A percentile compares a stretch with the other conserved stretches of the same genome.
Conservation (phyloP, 352 stramenopile genomes). For the Phytophthora syringae region DNA sequence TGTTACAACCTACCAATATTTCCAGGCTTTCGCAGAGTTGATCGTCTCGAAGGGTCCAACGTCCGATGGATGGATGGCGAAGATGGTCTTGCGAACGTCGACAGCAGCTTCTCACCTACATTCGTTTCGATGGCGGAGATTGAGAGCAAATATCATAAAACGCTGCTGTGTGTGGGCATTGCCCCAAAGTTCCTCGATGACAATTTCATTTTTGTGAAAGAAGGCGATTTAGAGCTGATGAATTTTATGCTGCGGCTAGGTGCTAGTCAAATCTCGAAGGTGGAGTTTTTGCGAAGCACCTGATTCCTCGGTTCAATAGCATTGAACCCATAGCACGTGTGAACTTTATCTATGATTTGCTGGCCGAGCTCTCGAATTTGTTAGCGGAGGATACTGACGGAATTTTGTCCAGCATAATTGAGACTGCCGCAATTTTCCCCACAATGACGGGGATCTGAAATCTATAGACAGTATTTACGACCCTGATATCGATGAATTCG, state of each 20-base stretch:
- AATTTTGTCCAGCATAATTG: constrained; percentile 47
- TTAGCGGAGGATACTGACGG: constrained; percentile 51
- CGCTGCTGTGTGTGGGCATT: constrained; percentile 52
- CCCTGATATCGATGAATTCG: constrained; percentile 74
- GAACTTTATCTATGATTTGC: constrained; percentile 51
- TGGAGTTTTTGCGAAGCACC: constrained; percentile 56
- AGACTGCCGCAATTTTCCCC: constrained; percentile 65
- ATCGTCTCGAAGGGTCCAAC: no score
- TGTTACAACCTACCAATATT: constrained; percentile 63
- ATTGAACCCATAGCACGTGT: constrained; percentile 38
- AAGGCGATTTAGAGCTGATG: constrained; percentile 39
- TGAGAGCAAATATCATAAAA: constrained; percentile 14
- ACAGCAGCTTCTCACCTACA: constrained; percentile 21
- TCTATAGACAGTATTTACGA: constrained; percentile 73
- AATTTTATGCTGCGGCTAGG: constrained; percentile 44
- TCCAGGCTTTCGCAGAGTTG: constrained; percentile 47
- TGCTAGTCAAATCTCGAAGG: constrained; percentile 45
- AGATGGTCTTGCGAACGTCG: no score
- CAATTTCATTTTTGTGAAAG: constrained; percentile 56
- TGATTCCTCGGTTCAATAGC: constrained; percentile 58
- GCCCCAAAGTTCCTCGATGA: constrained; percentile 54
- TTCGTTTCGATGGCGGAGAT: constrained; percentile 42
- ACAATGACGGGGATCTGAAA: constrained; percentile 57
- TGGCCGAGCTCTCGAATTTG: constrained; percentile 49
- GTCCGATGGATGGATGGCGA: no score